Evolutionary conservation across 352 stramenopile genomes (phyloP).

Genomic region (Thraustotheca clavata): DNA sequence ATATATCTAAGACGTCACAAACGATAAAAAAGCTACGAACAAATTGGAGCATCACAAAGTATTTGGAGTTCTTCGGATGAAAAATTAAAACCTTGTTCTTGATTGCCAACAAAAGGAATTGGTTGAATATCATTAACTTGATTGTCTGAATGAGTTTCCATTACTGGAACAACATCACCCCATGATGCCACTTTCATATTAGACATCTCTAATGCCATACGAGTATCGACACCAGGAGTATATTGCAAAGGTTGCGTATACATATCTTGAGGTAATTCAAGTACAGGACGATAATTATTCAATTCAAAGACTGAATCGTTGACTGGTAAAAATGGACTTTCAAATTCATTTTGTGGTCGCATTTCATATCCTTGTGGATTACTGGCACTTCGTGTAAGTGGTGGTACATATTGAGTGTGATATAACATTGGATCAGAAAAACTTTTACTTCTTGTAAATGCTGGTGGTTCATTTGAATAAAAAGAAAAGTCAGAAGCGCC

Average conservation of each 20-base stretch:
- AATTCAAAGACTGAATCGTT: background rate
- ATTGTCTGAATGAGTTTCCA: background rate
- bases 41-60: background rate
- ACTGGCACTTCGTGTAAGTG: background rate
- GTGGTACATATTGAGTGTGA: background rate
- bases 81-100: background rate
- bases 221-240: background rate
- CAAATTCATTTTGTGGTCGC: background rate
- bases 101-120: background rate
- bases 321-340: background rate
- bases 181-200: background rate
- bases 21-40: no score
- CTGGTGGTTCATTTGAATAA: background rate
- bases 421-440: background rate
- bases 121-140: background rate
- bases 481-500: background rate
- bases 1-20: no score
- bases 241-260: background rate
- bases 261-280: background rate
- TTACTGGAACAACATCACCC: background rate
- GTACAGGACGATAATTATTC: background rate
- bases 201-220: background rate
- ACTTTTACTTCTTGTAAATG: background rate
- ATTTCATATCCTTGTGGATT: background rate
- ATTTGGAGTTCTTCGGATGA: constrained; percentile 4